phyloP scores from a whole-genome alignment of 2,329 filamentous ascomycete species.

The Scytalidium sp. region DNA sequence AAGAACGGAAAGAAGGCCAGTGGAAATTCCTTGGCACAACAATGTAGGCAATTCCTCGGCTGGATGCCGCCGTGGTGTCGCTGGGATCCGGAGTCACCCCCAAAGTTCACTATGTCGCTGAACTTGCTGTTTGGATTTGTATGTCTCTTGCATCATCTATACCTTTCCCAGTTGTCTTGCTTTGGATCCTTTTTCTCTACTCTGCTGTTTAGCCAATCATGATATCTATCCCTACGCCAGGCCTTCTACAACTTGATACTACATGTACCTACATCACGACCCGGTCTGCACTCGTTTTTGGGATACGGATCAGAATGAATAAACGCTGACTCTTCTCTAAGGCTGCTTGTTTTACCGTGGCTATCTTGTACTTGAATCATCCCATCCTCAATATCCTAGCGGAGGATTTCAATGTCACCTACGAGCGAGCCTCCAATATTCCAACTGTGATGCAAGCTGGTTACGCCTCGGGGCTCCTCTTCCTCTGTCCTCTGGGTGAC shows the following conservation, averaged over 20 bases:
- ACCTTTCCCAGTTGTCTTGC: too few species aligned
- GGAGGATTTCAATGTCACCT: slow-evolving; percentile 64
- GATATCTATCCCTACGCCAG: background rate
- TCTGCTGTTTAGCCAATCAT: background rate
- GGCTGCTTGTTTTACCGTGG: slow-evolving; percentile 66
- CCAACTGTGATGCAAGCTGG: slow-evolving; percentile 78
- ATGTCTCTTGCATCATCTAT: slow-evolving; percentile 18
- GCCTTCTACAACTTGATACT: background rate
- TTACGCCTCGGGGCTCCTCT: slow-evolving; percentile 70
- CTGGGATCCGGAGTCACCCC: slow-evolving; percentile 64
- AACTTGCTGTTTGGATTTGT: slow-evolving; percentile 62
- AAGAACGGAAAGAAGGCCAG: background rate
- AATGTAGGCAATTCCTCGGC: slow-evolving; percentile 32
- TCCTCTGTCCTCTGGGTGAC: slow-evolving; percentile 75
- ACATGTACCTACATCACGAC: background rate
- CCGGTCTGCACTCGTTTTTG: background rate
- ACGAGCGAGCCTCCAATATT: slow-evolving; percentile 64
- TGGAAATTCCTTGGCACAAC: slow-evolving; percentile 11
- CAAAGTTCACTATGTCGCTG: slow-evolving; percentile 63
- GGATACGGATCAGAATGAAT: too few species aligned
- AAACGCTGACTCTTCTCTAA: slow-evolving; percentile 21
- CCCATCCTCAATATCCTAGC: slow-evolving; percentile 77
- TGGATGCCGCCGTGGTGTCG: slow-evolving; percentile 67
- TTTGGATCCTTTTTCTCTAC: too few species aligned
- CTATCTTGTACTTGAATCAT: slow-evolving; percentile 80